Conservation (phyloP, 345 rosid species). For the Camelina laxa region DNA sequence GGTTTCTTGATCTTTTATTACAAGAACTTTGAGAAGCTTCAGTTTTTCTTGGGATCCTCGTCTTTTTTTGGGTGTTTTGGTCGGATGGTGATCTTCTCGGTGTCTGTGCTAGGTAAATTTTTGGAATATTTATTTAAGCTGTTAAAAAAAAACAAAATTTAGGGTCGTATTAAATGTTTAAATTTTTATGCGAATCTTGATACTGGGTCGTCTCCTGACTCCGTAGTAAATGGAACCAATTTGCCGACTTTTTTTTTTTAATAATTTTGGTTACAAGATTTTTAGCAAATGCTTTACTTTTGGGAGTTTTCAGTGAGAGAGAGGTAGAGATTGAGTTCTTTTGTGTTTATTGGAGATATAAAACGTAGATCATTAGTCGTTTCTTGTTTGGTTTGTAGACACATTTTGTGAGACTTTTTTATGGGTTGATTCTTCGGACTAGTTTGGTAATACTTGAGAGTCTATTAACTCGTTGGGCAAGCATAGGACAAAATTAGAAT, state of each 20-base stretch:
- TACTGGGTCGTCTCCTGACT: slow-evolving; percentile 38
- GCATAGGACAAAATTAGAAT: background rate
- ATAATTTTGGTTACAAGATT: slow-evolving; percentile 4
- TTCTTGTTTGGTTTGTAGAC: slow-evolving; percentile 14
- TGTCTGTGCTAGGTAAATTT: slow-evolving; percentile 36
- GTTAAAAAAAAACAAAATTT: background rate
- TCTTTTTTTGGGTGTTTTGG: background rate
- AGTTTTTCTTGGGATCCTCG: background rate
- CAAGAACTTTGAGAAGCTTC: slow-evolving; percentile 30
- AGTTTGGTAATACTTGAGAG: slow-evolving; percentile 5
- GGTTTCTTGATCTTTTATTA: slow-evolving; percentile 36
- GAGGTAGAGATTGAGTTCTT: background rate
- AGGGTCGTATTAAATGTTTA: slow-evolving; percentile 22
- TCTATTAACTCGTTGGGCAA: background rate
- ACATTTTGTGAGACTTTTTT: slow-evolving; percentile 1
- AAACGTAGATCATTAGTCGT: background rate
- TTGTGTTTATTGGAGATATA: background rate
- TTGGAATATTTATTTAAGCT: background rate
- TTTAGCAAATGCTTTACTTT: background rate
- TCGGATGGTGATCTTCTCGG: slow-evolving; percentile 40
- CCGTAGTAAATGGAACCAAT: slow-evolving; percentile 42
- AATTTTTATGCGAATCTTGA: slow-evolving; percentile 31
- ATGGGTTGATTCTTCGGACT: slow-evolving; percentile 12
- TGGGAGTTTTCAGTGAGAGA: background rate
- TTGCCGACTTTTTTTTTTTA: slow-evolving; percentile 21